phyloP scores from a whole-genome alignment of 2,329 filamentous ascomycete genomes.

The Achaetomium macrosporum region DNA sequence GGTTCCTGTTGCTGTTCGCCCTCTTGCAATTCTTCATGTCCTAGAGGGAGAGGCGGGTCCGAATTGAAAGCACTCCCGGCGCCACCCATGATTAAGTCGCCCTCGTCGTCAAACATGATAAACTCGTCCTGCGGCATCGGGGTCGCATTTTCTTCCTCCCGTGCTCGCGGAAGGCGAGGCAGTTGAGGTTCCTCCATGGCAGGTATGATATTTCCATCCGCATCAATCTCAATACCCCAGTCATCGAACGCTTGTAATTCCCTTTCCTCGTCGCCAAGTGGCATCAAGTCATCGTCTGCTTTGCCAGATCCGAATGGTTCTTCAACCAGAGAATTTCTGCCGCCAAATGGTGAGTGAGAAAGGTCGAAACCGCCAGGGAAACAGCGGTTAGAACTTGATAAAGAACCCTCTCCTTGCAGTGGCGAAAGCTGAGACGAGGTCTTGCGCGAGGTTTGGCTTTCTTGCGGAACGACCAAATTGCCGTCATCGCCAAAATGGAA shows the following conservation, averaged over 20 bases:
- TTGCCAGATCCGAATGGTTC: slow-evolving; percentile 17
- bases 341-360: slow-evolving; percentile 18
- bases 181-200: slow-evolving; percentile 40
- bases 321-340: slow-evolving; percentile 16
- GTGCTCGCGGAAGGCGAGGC: slow-evolving; percentile 33
- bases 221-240: slow-evolving; percentile 46
- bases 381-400: slow-evolving; percentile 18
- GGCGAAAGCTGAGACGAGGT: slow-evolving; percentile 43
- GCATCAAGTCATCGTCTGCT: slow-evolving; percentile 27
- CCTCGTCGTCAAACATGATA: slow-evolving; percentile 22
- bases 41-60: slow-evolving; percentile 16
- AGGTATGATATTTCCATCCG: slow-evolving; percentile 44
- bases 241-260: slow-evolving; percentile 31
- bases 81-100: slow-evolving; percentile 34
- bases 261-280: slow-evolving; percentile 36
- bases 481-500: slow-evolving; percentile 42
- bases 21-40: not conserved
- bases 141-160: not conserved
- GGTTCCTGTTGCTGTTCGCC: slow-evolving; percentile 13
- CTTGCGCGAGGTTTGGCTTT: slow-evolving; percentile 34
- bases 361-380: slow-evolving; percentile 19
- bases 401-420: slow-evolving; percentile 25
- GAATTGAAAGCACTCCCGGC: slow-evolving; percentile 34
- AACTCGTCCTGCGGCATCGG: slow-evolving; percentile 13
- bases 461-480: slow-evolving; percentile 28